phyloP scores from a whole-genome alignment of 1,284 basidiomycete genomes.

The Rhodotorula sp. region DNA sequence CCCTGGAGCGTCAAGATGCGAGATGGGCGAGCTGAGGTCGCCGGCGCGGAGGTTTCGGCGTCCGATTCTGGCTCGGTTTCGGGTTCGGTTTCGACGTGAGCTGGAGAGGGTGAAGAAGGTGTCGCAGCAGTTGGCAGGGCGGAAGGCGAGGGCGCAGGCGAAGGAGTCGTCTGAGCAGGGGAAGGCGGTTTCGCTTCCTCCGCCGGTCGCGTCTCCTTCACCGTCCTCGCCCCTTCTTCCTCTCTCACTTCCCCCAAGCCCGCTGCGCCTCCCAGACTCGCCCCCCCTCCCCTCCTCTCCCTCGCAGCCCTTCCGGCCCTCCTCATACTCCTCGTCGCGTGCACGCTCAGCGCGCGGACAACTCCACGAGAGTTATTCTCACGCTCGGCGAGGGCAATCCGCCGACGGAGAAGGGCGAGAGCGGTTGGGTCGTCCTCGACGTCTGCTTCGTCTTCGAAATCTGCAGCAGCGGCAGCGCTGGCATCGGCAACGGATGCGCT shows the following conservation, averaged over 20 bases:
- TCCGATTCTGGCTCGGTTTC: not conserved
- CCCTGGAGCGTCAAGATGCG: conserved; percentile 8
- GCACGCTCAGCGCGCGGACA: conserved; percentile 11
- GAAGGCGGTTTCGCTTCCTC: not conserved
- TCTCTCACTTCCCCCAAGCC: not conserved
- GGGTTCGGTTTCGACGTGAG: not conserved
- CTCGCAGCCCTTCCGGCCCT: not conserved
- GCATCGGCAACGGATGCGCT: not conserved
- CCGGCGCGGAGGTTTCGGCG: not conserved
- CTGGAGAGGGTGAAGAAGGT: too few species aligned
- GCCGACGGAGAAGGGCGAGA: conserved; percentile 5
- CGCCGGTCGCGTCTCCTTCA: not conserved
- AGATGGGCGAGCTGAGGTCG: not conserved
- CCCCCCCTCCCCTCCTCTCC: not conserved
- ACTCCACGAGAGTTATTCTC: conserved; percentile 17
- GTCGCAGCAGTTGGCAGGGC: not conserved
- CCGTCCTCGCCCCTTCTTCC: not conserved
- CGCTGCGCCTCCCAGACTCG: not conserved
- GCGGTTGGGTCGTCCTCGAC: not conserved
- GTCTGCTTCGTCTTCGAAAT: not conserved
- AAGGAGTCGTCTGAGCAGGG: too few species aligned
- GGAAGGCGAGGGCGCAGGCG: too few species aligned
- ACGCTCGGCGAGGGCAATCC: conserved; percentile 14
- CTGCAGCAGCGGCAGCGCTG: not conserved
- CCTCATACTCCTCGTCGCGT: conserved; percentile 1